Percentiles rank a stretch among this genome's conserved stretches.
Evolutionary conservation across 164 flowering plant species (phyloP).

Genomic region (Nymphaea thermarum): DNA sequence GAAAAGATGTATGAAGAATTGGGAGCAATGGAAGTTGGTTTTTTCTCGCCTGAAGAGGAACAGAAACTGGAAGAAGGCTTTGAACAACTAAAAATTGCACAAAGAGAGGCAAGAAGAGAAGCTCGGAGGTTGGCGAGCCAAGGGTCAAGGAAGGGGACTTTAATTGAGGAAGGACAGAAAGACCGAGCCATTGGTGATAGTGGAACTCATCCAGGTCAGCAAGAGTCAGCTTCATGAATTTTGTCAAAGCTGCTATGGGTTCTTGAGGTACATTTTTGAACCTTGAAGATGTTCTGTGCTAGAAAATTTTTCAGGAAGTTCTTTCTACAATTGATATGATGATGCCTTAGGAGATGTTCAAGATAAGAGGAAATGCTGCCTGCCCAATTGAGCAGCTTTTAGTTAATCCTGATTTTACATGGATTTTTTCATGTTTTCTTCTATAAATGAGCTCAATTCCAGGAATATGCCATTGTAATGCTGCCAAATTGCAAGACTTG

Average conservation of each 20-base stretch:
- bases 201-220: not conserved
- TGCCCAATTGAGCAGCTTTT: too few relatives aligned
- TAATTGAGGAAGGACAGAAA: not conserved
- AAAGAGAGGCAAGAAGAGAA: slow-evolving; percentile 36
- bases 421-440: too few relatives aligned
- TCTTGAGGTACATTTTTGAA: not conserved
- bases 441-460: too few relatives aligned
- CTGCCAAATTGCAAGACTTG: too few relatives aligned
- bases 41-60: slow-evolving; percentile 48
- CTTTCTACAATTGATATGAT: too few relatives aligned
- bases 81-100: slow-evolving; percentile 27
- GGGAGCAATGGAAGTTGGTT: slow-evolving; percentile 33
- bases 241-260: not conserved
- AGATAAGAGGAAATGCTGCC: too few relatives aligned
- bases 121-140: slow-evolving; percentile 9
- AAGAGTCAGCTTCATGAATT: not conserved
- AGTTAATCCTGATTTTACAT: too few relatives aligned
- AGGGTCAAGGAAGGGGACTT: not conserved
- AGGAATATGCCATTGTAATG: too few relatives aligned
- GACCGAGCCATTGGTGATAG: not conserved
- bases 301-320: too few relatives aligned
- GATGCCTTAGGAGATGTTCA: too few relatives aligned
- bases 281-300: too few relatives aligned
- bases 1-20: slow-evolving; percentile 25
- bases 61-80: slow-evolving; percentile 40